Conservation (phyloP, 306 rosid species). For the Hippophae tibetana region DNA sequence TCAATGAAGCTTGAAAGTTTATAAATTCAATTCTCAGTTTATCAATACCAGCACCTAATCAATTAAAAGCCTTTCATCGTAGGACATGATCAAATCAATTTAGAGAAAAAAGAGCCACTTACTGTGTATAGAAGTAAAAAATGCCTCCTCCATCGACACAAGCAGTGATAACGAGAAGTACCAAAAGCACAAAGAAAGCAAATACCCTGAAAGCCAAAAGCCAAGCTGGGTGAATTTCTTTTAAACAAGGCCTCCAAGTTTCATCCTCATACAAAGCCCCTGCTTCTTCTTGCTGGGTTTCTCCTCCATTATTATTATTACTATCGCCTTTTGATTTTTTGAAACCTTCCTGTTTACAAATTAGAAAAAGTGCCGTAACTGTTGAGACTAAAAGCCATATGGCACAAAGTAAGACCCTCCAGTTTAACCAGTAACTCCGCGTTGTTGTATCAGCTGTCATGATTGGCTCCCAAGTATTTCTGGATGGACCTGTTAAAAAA, state of each 20-base stretch:
- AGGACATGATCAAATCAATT: too few relatives aligned
- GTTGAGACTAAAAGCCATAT: slow-evolving; percentile 49
- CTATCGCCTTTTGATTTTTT: slow-evolving; percentile 14
- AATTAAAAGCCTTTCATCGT: too few relatives aligned
- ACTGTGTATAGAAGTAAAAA: slow-evolving; percentile 83
- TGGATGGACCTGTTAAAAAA: slow-evolving; percentile 48
- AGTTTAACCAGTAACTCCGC: slow-evolving; percentile 71
- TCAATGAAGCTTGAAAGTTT: neutral
- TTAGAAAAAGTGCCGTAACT: slow-evolving; percentile 31
- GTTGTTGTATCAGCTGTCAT: slow-evolving; percentile 66
- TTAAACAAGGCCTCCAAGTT: slow-evolving; percentile 87
- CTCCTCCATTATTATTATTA: slow-evolving; percentile 10
- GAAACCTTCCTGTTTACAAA: slow-evolving; percentile 48
- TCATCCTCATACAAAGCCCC: slow-evolving; percentile 71
- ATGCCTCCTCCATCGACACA: slow-evolving; percentile 59
- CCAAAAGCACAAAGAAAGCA: slow-evolving; percentile 70
- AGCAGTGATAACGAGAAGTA: slow-evolving; percentile 56
- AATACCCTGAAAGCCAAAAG: slow-evolving; percentile 62
- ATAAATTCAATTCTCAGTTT: neutral
- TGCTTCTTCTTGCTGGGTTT: slow-evolving; percentile 28
- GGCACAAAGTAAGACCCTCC: slow-evolving; percentile 73
- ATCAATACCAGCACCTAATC: too few relatives aligned
- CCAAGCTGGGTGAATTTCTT: slow-evolving; percentile 90
- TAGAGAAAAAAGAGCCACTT: slow-evolving; percentile 22
- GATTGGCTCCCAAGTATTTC: slow-evolving; percentile 65